Evolutionary conservation across 2,329 filamentous ascomycete genomes (phyloP), one percentile per base, ranked within the genome.

Genomic region (Pseudogymnoascus sp.): DNA sequence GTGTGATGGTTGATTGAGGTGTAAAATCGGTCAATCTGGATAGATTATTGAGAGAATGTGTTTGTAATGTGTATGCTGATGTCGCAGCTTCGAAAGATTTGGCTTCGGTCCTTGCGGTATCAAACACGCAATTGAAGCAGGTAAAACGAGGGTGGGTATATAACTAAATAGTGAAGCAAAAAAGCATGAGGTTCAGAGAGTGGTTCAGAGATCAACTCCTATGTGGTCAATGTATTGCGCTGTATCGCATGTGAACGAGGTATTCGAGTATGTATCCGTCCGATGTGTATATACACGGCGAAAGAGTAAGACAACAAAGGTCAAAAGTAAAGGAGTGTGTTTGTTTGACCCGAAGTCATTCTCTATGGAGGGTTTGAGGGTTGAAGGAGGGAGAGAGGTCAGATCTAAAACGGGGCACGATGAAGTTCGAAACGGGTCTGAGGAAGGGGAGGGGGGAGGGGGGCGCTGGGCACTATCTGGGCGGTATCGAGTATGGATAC

Each of bases 181-280:
- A 55, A 55, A 55, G 48, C 48, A 55, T 55, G 48, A 18, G 48
- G 48, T 55, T 55, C 8, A 55, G 45, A 55, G 45, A 55, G 45
- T 52, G 45, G 45, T 55, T 55, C 45, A 33, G 45, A 55, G 45
- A 55, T 55, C 45, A 55, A 55, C 45, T 55, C 45, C 45, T 55
- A 55, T 55, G 45, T 55, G 29, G 27, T 55, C n/a, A n/a, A 29
- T 55, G n/a, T n/a, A 18, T 33, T 55, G 27, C 27, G 27, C n/a
- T 33, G 45, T 48, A 15, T 55, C 45, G 45, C 45, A 55, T 55
- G 27, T 12, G 45, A 33, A 55, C n/a, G 27, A 55, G 45, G 27
- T 55, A n/a, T 55, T 55, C 45, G 45, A 12, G 27, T 55, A 55
- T 33, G 27, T 55, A 55, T 33, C 33, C 45, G 27, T 55, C 27